Base-by-base conservation (phyloP, 2,329 filamentous ascomycete genomes). In the Xylaria sp. region DNA sequence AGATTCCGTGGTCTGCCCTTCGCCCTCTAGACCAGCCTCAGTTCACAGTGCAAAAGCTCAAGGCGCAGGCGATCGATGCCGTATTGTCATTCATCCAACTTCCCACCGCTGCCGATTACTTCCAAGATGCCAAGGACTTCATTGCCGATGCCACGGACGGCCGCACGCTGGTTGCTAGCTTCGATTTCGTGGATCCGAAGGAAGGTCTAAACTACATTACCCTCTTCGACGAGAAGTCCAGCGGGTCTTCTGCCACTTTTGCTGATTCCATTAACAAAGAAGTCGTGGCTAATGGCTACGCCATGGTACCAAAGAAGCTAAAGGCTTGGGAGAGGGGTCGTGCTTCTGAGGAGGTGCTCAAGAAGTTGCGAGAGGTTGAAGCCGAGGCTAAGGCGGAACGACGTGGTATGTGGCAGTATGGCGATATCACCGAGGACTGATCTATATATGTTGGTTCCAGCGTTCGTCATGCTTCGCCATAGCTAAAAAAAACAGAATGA, bases 371-470 rank as follows among this genome's bases (percentile, higher is more conserved):
- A 77, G 87, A 91, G 80, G 88, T 91, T 61, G 91, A 97, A 84
- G 85, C 87, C 44, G 86, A 91, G 80, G 95, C 95, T 4, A 97
- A 97, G 88, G 85, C 88, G 65, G 90, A 90, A 66, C 89, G 94
- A 71, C 86, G 90, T 74, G 96, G 96, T 52, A 96, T 97, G 88
- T 99, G 95, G 94, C 96, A 99, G 87, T 99, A 98, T 82, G 96
- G 96, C 75, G 96, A 98, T 80, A 87, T 97, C 78, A 97, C 94
- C 15, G 94, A 97, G 84, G 94, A 97, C 78, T 94, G 89, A 80
- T 46, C 2, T 39, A 46, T 23, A 46, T 23, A 15, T 8, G 20
- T 23, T 8, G 28, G 55, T 37, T 34, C 12, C 15, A 18, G 28
- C 44, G 15, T 23, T 50, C 58, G 12, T 34, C 12, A 34, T 41